phyloP scores from a whole-genome alignment of 352 stramenopile genomes.

The Phytophthora sansomeana region DNA sequence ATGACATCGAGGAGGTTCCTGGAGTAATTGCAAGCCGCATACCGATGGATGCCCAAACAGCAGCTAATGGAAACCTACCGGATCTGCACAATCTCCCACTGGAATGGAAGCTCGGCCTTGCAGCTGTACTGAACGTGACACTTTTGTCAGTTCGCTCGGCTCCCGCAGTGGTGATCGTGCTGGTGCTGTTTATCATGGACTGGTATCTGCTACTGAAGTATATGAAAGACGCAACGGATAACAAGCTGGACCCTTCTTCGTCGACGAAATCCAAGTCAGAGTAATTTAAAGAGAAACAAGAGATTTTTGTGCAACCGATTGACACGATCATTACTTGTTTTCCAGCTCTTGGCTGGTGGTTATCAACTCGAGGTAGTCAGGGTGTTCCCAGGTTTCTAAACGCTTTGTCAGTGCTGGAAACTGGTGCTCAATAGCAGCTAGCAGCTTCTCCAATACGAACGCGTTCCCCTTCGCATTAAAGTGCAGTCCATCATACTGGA shows the following conservation, averaged over 20 bases:
- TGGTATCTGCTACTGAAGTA: slow-evolving; percentile 41
- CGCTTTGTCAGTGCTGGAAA: slow-evolving; percentile 33
- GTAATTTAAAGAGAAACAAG: slow-evolving; percentile 29
- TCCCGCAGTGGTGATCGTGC: slow-evolving; percentile 33
- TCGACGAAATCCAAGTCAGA: slow-evolving; percentile 35
- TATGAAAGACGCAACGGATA: slow-evolving; percentile 22
- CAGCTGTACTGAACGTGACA: slow-evolving; percentile 38
- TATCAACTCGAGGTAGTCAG: slow-evolving; percentile 38
- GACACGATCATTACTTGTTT: slow-evolving; percentile 2
- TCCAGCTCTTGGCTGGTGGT: not conserved
- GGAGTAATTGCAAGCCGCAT: not conserved
- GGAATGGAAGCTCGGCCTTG: slow-evolving; percentile 47
- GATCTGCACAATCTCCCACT: slow-evolving; percentile 40
- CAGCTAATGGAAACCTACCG: slow-evolving; percentile 19
- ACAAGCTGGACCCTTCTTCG: slow-evolving; percentile 13
- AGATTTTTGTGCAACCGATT: slow-evolving; percentile 12
- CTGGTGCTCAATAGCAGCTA: slow-evolving; percentile 26
- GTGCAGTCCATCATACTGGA: slow-evolving; percentile 47
- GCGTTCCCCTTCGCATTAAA: slow-evolving; percentile 42
- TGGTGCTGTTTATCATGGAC: slow-evolving; percentile 41
- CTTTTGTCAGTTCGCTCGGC: slow-evolving; percentile 39
- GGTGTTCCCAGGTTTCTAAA: slow-evolving; percentile 39
- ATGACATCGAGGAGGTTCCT: slow-evolving; percentile 34
- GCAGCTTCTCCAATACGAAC: slow-evolving; percentile 31
- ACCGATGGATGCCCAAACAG: not conserved